These are phyloP conservation scores for Hordeum marinum DNA, from an alignment of 176 grass and related monocot genomes.

Conservation along the genomic window DNA sequence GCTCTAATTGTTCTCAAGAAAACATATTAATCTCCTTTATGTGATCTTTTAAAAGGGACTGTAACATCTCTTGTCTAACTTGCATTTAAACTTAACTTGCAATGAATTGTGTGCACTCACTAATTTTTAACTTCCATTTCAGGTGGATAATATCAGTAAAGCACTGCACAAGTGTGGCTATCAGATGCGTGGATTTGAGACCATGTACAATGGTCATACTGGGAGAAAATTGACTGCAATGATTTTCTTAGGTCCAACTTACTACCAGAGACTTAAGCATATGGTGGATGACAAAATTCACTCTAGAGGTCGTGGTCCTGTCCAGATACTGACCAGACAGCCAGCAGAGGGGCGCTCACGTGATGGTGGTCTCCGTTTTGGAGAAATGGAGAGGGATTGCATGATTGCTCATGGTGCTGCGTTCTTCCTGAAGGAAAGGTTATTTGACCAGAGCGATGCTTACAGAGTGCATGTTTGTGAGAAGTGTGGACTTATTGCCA, in stretches of 20 bases:
- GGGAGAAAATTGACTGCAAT: conserved; percentile 76
- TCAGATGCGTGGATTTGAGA: conserved; percentile 98
- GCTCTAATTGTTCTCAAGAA: conserved; percentile 8
- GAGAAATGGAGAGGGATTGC: conserved; percentile 98
- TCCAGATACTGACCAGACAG: conserved; percentile 93
- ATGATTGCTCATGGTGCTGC: conserved; percentile 98
- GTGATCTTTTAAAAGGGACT: not conserved
- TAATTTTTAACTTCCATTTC: conserved; percentile 2
- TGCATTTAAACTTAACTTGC: not conserved
- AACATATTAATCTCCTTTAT: not conserved
- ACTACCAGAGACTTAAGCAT: conserved; percentile 96
- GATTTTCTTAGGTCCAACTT: conserved; percentile 95
- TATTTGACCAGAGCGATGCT: conserved; percentile 96
- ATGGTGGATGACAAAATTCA: conserved; percentile 99
- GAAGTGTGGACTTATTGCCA: conserved; percentile 92
- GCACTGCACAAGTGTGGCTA: conserved; percentile 94
- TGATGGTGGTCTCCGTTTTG: conserved; percentile 90
- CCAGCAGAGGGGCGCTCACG: conserved; percentile 89
- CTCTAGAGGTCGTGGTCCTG: conserved; percentile 89
- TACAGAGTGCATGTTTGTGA: conserved; percentile 98
- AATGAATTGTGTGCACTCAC: not conserved
- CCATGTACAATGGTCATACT: conserved; percentile 98
- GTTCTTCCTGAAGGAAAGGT: conserved; percentile 93
- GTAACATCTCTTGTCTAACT: not conserved
- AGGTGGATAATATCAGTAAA: conserved; percentile 96